phyloP scores from a whole-genome alignment of 768 basidiomycete genomes.

The Russula abietina region DNA sequence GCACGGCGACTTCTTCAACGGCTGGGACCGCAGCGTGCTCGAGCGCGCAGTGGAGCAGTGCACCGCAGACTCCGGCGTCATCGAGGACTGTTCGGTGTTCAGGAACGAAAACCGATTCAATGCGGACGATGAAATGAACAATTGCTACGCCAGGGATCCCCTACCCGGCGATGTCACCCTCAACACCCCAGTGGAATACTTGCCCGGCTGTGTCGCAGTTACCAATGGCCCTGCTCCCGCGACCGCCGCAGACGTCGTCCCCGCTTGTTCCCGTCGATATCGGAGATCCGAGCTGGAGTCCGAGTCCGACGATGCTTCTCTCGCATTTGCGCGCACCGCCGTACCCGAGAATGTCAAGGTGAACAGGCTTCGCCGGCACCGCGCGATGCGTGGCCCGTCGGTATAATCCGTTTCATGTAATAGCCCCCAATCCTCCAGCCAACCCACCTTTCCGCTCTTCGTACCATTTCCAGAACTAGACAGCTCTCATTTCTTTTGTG shows the following conservation, averaged over 20 bases:
- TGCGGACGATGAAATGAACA: not conserved
- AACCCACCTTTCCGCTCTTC: not conserved
- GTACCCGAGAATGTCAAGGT: not conserved
- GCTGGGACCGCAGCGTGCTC: conserved; percentile 41
- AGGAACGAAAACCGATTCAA: conserved; percentile 1
- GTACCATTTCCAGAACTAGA: not conserved
- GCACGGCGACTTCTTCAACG: conserved; percentile 37
- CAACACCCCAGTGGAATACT: not conserved
- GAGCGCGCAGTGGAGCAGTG: conserved; percentile 34
- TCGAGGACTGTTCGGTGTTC: conserved; percentile 17
- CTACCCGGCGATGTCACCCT: not conserved
- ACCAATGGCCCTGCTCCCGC: conserved; percentile 6
- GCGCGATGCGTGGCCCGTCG: conserved; percentile 13
- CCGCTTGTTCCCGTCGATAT: not conserved
- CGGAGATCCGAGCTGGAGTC: conserved; percentile 7
- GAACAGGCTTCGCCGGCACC: conserved; percentile 3
- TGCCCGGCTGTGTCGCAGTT: conserved; percentile 18
- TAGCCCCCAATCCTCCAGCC: not conserved
- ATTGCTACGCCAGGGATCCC: conserved; percentile 9
- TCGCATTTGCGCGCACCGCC: not conserved
- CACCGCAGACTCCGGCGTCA: conserved; percentile 17
- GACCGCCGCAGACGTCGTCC: not conserved
- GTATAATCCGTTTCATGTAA: not conserved
- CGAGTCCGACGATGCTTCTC: not conserved
- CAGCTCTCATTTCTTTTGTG: not conserved